These are phyloP conservation scores for Hypoxylon lienhwacheense DNA, from an alignment of 495 filamentous ascomycete species.

Conservation along the genomic window DNA sequence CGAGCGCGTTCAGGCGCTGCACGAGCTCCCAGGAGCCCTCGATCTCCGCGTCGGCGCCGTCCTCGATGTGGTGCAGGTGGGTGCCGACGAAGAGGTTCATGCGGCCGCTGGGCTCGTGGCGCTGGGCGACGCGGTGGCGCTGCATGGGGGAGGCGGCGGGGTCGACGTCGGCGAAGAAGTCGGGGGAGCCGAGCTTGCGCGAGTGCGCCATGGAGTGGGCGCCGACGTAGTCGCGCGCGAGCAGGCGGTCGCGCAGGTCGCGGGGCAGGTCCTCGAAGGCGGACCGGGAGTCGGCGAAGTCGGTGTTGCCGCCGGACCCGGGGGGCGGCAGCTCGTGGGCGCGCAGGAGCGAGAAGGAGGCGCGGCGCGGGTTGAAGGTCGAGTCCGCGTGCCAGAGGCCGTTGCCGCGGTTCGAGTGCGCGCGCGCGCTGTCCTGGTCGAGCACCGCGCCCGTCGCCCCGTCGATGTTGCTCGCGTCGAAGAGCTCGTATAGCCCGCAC, in stretches of 20 bases:
- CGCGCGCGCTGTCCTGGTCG: constrained; percentile 44
- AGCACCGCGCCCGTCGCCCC: constrained; percentile 42
- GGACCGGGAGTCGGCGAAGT: constrained; percentile 60
- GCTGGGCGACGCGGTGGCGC: constrained; percentile 54
- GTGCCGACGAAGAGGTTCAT: constrained; percentile 59
- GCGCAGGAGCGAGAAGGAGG: constrained; percentile 56
- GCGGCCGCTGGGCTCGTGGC: constrained; percentile 55
- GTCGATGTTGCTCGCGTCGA: constrained; percentile 62
- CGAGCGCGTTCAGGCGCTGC: constrained; percentile 49
- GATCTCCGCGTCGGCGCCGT: constrained; percentile 38
- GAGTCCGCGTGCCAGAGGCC: constrained; percentile 62
- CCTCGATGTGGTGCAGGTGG: constrained; percentile 60
- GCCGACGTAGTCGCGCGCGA: constrained; percentile 54
- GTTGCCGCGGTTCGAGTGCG: constrained; percentile 55
- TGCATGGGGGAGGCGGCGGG: constrained; percentile 47
- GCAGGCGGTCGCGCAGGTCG: constrained; percentile 43
- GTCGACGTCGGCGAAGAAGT: constrained; percentile 54
- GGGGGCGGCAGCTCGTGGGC: constrained; percentile 56
- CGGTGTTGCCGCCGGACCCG: constrained; percentile 56
- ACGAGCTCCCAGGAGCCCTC: constrained; percentile 46
- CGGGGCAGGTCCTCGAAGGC: constrained; percentile 55
- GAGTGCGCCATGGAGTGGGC: constrained; percentile 58
- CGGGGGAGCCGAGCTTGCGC: constrained; percentile 56
- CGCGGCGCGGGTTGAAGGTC: constrained; percentile 62
- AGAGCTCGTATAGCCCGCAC: constrained; percentile 54